A percentile compares a stretch with the other conserved stretches of the same genome.
Evolutionary conservation across 2,329 filamentous ascomycete species (phyloP).

Genomic region (Calonectria henricotiae): DNA sequence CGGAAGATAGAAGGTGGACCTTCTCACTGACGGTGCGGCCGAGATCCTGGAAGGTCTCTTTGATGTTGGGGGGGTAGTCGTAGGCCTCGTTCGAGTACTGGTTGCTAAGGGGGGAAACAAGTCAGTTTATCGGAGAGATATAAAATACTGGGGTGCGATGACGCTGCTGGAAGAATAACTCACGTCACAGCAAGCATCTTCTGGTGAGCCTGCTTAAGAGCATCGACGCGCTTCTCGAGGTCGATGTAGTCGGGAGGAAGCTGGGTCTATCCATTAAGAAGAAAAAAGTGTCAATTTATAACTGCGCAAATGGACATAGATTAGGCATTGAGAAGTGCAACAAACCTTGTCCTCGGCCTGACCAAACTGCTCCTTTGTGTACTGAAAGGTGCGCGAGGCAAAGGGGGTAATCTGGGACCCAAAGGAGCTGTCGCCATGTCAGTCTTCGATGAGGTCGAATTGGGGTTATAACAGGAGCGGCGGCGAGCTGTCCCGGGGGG

Average conservation of each 20-base stretch:
- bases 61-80: conserved; percentile 98
- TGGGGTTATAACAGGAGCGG: conserved; percentile 31
- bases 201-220: conserved; percentile 95
- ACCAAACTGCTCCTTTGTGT: conserved; percentile 97
- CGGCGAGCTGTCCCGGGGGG: conserved; percentile 27
- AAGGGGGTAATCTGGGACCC: conserved; percentile 93
- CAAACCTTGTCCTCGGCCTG: conserved; percentile 92
- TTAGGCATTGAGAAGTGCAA: conserved; percentile 32
- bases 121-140: conserved; percentile 46
- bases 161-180: conserved; percentile 59
- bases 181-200: conserved; percentile 98
- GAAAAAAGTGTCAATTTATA: conserved; percentile 40
- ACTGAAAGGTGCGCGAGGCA: conserved; percentile 94
- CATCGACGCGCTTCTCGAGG: conserved; percentile 98
- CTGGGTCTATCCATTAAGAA: conserved; percentile 78
- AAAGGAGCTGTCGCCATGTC: conserved; percentile 64
- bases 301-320: conserved; percentile 23
- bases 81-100: conserved; percentile 92
- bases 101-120: conserved; percentile 70
- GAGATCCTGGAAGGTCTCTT: conserved; percentile 97
- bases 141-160: conserved; percentile 9
- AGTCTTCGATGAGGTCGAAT: conserved; percentile 43
- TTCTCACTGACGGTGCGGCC: conserved; percentile 97
- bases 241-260: conserved; percentile 98
- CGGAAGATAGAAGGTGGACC: conserved; percentile 89